These are phyloP conservation scores for Nectriaceae sp. DNA, from an alignment of 2,329 filamentous ascomycete genomes.

Conservation along the genomic window DNA sequence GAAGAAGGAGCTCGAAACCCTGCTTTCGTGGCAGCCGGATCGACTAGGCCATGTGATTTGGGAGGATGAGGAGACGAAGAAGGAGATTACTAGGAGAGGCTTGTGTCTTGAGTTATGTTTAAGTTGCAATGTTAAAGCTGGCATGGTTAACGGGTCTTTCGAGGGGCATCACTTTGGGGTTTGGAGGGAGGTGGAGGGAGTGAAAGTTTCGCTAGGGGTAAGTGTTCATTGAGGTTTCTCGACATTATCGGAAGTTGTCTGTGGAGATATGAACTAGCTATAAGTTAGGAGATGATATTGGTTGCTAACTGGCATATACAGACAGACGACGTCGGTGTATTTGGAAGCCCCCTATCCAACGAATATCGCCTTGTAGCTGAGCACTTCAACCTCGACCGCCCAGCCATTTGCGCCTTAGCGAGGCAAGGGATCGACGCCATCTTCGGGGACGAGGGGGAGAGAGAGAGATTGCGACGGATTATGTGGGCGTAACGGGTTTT, in stretches of 20 bases:
- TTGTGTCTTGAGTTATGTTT: constrained; percentile 76
- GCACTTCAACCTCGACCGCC: constrained; percentile 61
- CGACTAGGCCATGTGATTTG: constrained; percentile 80
- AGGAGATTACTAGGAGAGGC: constrained; percentile 50
- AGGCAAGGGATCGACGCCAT: constrained; percentile 64
- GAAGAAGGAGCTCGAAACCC: constrained; percentile 59
- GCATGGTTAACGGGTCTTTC: constrained; percentile 67
- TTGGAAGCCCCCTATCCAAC: constrained; percentile 73
- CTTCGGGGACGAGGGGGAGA: constrained; percentile 66
- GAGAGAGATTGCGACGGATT: constrained; percentile 51
- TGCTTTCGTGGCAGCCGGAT: constrained; percentile 67
- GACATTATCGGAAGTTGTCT: too few species aligned
- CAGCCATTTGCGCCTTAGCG: constrained; percentile 55
- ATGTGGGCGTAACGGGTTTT: constrained; percentile 44
- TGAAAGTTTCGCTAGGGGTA: constrained; percentile 68
- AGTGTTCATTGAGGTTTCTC: constrained; percentile 37
- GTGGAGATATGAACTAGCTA: background rate
- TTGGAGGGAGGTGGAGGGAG: constrained; percentile 63
- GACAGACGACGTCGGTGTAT: constrained; percentile 85
- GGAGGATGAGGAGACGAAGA: constrained; percentile 61
- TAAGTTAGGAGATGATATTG: background rate
- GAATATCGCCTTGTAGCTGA: constrained; percentile 74
- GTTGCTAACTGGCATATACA: constrained; percentile 35
- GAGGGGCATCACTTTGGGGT: constrained; percentile 76
- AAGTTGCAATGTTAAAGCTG: constrained; percentile 78